phyloP scores from a whole-genome alignment of 176 grass and related monocot genomes.

The Stipa capillata region DNA sequence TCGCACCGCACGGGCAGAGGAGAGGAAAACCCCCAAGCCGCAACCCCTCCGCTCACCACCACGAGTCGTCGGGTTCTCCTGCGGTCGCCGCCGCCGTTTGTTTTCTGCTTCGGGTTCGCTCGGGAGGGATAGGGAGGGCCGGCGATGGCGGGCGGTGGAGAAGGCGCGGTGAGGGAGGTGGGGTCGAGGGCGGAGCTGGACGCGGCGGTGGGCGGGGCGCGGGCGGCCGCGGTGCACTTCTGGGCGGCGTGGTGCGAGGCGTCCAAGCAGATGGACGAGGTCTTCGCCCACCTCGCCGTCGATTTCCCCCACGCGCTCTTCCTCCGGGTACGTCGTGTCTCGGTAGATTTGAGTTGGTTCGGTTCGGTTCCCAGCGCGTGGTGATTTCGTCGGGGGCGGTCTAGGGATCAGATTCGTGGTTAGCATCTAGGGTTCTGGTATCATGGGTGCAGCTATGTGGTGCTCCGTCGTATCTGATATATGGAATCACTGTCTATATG shows the following conservation, averaged over 20 bases:
- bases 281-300: constrained; percentile 84
- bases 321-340: constrained; percentile 38
- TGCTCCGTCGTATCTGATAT: neutral
- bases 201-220: constrained; percentile 38
- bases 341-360: constrained; percentile 2
- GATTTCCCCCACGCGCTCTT: constrained; percentile 79
- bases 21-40: constrained; percentile 21
- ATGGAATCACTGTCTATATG: neutral
- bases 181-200: constrained; percentile 66
- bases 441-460: neutral
- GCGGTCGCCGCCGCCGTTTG: neutral
- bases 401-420: neutral
- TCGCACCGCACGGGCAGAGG: constrained; percentile 21
- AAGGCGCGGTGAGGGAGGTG: constrained; percentile 60
- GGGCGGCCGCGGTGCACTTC: constrained; percentile 69
- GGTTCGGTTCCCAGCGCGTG: neutral
- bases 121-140: neutral
- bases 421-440: neutral
- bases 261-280: constrained; percentile 99
- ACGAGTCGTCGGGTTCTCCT: neutral
- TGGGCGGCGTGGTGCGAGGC: constrained; percentile 96
- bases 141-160: constrained; percentile 38
- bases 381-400: neutral
- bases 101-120: neutral
- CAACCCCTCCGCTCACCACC: neutral